Percentiles rank a stretch among this genome's conserved stretches.
Conservation (phyloP, 495 filamentous ascomycete genomes). For the Podospora sp. region DNA sequence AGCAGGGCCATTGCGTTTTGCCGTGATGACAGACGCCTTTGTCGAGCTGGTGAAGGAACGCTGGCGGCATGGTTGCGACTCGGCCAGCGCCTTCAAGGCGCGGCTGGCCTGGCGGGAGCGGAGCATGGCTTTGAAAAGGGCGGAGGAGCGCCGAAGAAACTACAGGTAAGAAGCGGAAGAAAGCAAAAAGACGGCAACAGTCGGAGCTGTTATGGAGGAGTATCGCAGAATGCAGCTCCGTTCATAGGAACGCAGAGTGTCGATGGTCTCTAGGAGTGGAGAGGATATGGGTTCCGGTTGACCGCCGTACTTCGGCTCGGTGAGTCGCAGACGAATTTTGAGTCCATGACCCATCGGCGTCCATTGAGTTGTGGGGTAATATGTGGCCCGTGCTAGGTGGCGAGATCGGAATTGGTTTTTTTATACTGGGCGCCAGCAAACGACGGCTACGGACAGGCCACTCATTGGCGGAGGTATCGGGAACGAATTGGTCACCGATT, state of each 20-base stretch:
- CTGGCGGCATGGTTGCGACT: slow-evolving; percentile 37
- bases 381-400: not conserved
- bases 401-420: slow-evolving; percentile 14
- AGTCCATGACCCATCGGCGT: slow-evolving; percentile 28
- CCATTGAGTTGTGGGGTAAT: slow-evolving; percentile 14
- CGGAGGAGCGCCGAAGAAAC: slow-evolving; percentile 18
- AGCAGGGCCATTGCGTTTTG: slow-evolving; percentile 32
- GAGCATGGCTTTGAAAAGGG: slow-evolving; percentile 40
- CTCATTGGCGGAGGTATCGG: not conserved
- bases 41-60: slow-evolving; percentile 32
- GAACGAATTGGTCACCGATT: slow-evolving; percentile 11
- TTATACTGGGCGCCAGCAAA: not conserved
- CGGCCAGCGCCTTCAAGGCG: slow-evolving; percentile 48
- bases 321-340: slow-evolving; percentile 12
- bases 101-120: slow-evolving; percentile 44
- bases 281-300: slow-evolving; percentile 13
- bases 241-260: slow-evolving; percentile 28
- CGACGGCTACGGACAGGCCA: not conserved
- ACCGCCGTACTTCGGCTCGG: not conserved
- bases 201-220: slow-evolving; percentile 21
- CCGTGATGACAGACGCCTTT: slow-evolving; percentile 30
- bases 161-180: slow-evolving; percentile 24
- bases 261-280: slow-evolving; percentile 23
- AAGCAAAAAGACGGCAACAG: slow-evolving; percentile 18
- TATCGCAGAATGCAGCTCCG: slow-evolving; percentile 1